phyloP scores from a whole-genome alignment of 306 rosid genomes.

The Cucurbita argyrosperma region DNA sequence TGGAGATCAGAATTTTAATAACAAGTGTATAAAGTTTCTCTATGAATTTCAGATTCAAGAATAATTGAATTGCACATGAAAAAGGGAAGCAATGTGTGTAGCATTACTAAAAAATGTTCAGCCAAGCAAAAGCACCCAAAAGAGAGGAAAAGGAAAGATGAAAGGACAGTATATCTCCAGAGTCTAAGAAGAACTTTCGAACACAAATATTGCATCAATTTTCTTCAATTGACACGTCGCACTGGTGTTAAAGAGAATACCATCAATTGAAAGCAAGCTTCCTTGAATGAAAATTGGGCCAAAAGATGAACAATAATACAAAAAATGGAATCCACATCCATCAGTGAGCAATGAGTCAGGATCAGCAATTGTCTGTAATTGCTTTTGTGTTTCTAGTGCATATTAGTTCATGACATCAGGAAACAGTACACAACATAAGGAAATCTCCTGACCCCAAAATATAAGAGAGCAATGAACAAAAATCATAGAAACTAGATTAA shows the following conservation, averaged over 20 bases:
- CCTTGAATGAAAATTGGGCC: constrained; percentile 5
- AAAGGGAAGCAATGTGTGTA: neutral
- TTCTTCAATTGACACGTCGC: neutral
- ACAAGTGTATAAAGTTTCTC: neutral
- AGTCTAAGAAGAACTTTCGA: neutral
- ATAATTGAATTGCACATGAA: neutral
- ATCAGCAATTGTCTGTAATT: constrained; percentile 6
- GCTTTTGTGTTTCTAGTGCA: constrained; percentile 4
- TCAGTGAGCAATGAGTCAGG: constrained; percentile 16
- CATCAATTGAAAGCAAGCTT: constrained; percentile 12
- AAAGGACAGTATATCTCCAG: neutral
- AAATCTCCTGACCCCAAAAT: neutral
- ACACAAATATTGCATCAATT: neutral
- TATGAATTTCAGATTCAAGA: neutral
- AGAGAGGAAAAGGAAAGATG: neutral
- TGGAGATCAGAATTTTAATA: neutral
- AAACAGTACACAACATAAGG: neutral
- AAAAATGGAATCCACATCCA: constrained; percentile 7
- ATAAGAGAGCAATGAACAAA: neutral
- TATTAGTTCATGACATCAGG: neutral
- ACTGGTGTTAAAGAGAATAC: constrained; percentile 3
- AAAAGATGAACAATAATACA: constrained; percentile 5
- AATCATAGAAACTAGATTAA: neutral
- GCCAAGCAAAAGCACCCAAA: neutral
- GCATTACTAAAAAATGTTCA: neutral